These are phyloP conservation scores for Apiospora pterosperma DNA, from an alignment of 2,329 filamentous ascomycete genomes.

Conservation along the genomic window DNA sequence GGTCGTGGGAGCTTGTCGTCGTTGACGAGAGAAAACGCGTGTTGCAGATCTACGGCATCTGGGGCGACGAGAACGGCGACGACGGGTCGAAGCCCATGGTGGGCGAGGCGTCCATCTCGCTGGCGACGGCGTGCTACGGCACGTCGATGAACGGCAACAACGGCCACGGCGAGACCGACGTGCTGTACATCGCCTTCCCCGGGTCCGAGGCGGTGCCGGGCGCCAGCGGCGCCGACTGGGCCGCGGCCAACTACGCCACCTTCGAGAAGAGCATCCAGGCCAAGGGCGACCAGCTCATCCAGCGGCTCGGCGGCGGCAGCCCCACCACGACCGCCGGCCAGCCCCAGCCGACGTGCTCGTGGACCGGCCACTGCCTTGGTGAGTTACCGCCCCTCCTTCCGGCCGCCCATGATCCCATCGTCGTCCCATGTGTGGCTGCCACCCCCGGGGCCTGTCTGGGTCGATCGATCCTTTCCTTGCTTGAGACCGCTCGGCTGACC, in stretches of 20 bases:
- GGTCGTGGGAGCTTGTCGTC: too few relatives aligned
- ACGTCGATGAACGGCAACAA: constrained; percentile 48
- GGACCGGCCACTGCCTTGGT: not conserved
- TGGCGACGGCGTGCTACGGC: constrained; percentile 57
- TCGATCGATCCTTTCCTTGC: too few relatives aligned
- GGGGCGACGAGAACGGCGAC: constrained; percentile 60
- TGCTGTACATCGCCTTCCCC: constrained; percentile 60
- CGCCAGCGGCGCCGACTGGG: constrained; percentile 50
- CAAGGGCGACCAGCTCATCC: constrained; percentile 51
- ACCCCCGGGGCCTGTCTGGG: too few relatives aligned
- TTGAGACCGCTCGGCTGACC: not conserved
- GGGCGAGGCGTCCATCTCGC: constrained; percentile 55
- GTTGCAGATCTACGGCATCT: constrained; percentile 55
- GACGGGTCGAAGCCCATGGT: constrained; percentile 43
- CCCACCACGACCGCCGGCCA: not conserved
- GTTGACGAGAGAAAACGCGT: too few relatives aligned
- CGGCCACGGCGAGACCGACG: constrained; percentile 55
- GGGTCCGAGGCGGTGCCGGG: constrained; percentile 56
- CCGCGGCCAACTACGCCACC: constrained; percentile 40
- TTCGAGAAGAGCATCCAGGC: constrained; percentile 51
- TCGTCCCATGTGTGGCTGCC: too few relatives aligned
- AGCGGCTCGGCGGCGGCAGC: constrained; percentile 22
- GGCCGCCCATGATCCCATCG: too few relatives aligned
- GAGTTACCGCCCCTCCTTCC: not conserved
- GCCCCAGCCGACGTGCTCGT: not conserved